Conservation (phyloP, 2,329 filamentous ascomycete genomes). For the Mycogone perniciosa region DNA sequence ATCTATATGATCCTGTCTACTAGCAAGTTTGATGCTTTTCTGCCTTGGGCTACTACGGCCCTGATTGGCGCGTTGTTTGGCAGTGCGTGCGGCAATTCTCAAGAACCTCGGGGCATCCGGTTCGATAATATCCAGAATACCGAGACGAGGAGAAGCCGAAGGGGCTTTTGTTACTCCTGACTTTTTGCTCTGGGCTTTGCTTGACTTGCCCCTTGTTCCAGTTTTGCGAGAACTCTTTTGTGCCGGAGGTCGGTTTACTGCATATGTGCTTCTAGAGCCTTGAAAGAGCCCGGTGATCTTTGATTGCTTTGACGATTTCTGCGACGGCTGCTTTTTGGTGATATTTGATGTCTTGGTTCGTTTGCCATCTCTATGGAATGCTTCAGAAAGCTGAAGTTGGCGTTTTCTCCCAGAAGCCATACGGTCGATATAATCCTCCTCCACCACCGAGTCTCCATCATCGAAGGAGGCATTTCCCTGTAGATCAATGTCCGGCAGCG, state of each 20-base stretch:
- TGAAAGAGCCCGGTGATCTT: conserved; percentile 27
- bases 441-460: conserved; percentile 35
- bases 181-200: conserved; percentile 5
- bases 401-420: conserved; percentile 43
- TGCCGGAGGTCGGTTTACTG: not conserved
- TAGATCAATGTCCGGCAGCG: conserved; percentile 3
- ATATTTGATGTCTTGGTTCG: conserved; percentile 16
- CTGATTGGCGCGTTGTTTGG: conserved; percentile 38
- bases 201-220: not conserved
- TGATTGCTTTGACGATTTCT: conserved; percentile 22
- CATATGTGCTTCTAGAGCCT: not conserved
- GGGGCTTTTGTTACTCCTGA: conserved; percentile 12
- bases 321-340: conserved; percentile 18
- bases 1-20: conserved; percentile 54
- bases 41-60: conserved; percentile 49
- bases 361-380: conserved; percentile 22
- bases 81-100: conserved; percentile 55
- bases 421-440: conserved; percentile 46
- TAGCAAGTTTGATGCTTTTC: conserved; percentile 56
- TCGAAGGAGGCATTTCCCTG: conserved; percentile 17
- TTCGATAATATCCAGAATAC: conserved; percentile 56
- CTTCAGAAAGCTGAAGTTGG: conserved; percentile 23
- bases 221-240: not conserved
- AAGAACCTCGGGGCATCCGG: conserved; percentile 50
- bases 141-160: conserved; percentile 34